phyloP scores from a whole-genome alignment of 2,329 filamentous ascomycete species.

The Penicillium sp. region DNA sequence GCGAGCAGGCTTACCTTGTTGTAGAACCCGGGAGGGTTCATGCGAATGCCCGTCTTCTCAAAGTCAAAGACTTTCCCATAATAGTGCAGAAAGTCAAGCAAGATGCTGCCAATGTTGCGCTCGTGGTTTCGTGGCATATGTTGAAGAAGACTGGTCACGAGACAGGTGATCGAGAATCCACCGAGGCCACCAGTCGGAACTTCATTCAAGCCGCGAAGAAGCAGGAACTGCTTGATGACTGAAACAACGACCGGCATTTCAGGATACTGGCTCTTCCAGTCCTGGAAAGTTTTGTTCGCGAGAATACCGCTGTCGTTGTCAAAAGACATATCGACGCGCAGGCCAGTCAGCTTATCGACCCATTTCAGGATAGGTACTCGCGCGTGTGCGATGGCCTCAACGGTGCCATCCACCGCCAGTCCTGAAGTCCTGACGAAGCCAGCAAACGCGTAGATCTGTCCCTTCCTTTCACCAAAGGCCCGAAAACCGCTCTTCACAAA shows the following conservation, averaged over 20 bases:
- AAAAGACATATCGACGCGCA: conserved; percentile 92
- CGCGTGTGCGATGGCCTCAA: conserved; percentile 71
- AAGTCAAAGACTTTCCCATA: conserved; percentile 84
- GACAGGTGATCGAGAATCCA: conserved; percentile 90
- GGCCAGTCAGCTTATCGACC: conserved; percentile 71
- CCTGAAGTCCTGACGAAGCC: conserved; percentile 58
- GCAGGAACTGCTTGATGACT: conserved; percentile 87
- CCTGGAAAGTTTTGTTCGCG: conserved; percentile 76
- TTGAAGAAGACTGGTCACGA: conserved; percentile 87
- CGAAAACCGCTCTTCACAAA: conserved; percentile 59
- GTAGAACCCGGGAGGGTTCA: conserved; percentile 74
- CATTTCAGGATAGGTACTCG: conserved; percentile 94
- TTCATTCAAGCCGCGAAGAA: conserved; percentile 89
- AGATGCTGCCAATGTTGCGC: conserved; percentile 73
- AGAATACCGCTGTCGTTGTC: conserved; percentile 82
- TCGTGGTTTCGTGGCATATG: conserved; percentile 71
- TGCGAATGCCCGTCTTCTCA: conserved; percentile 68
- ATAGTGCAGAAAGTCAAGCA: conserved; percentile 85
- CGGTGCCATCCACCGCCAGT: conserved; percentile 60
- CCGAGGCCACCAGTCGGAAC: conserved; percentile 88
- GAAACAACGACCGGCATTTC: conserved; percentile 85
- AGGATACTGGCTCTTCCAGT: conserved; percentile 78
- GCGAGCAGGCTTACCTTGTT: conserved; percentile 63
- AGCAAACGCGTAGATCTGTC: conserved; percentile 64
- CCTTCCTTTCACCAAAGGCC: conserved; percentile 54